phyloP scores from a whole-genome alignment of 805 yeast species.

The Teunomyces kruisii region DNA sequence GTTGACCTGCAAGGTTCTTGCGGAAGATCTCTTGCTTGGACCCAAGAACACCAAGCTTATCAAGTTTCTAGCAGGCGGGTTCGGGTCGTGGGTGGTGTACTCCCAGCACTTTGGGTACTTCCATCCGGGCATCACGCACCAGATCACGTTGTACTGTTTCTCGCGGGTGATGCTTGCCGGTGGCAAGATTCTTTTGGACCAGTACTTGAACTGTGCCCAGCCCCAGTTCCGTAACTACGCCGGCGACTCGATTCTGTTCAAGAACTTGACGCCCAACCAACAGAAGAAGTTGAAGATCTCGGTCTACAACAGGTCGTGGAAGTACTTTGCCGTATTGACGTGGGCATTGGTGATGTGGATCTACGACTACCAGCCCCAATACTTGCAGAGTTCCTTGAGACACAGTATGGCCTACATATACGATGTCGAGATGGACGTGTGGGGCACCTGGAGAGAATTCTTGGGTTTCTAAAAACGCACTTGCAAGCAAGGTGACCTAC shows the following conservation, averaged over 20 bases:
- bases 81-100: constrained; percentile 45
- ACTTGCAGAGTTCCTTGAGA: constrained; percentile 63
- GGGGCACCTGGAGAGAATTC: constrained; percentile 49
- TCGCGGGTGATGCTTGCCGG: constrained; percentile 65
- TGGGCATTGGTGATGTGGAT: constrained; percentile 79
- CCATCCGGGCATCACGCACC: constrained; percentile 59
- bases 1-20: constrained; percentile 28
- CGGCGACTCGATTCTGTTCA: constrained; percentile 19
- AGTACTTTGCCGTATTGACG: constrained; percentile 56
- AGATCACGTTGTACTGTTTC: constrained; percentile 71
- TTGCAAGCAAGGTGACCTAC: no score
- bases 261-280: constrained; percentile 32
- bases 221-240: constrained; percentile 25
- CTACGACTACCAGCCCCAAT: constrained; percentile 60
- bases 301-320: constrained; percentile 43
- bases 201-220: constrained; percentile 34
- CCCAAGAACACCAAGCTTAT: constrained; percentile 23
- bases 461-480: constrained; percentile 27
- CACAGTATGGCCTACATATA: constrained; percentile 72
- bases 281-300: constrained; percentile 29
- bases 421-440: constrained; percentile 52
- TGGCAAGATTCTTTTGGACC: constrained; percentile 51
- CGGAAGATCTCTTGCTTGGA: constrained; percentile 34
- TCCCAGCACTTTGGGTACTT: constrained; percentile 44
- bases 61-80: constrained; percentile 40